Base-by-base conservation (phyloP, 78 protist genomes). In the Tieghemostelium lacteum region DNA sequence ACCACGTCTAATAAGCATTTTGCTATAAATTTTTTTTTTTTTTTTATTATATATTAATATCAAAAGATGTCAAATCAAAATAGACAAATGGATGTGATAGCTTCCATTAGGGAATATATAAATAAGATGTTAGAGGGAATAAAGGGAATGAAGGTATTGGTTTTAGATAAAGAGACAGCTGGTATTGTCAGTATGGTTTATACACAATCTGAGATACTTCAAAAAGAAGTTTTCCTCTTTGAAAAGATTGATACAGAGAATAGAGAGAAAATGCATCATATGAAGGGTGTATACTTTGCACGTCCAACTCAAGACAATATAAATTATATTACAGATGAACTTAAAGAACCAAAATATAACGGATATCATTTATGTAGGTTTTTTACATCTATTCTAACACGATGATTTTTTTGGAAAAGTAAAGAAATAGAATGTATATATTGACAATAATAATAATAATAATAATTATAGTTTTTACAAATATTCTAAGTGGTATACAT, bases 211-310 rank as follows among this genome's bases (percentile, higher is more conserved):
- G 94, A 97, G 66, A 65, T 98, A 16, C 52, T 97, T 40, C 97
- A 96, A 67, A 88, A 96, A 37, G 98, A 97, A 73, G 97, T 98
- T 26, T 98, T 93, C 72, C 86, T 98, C 45, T 61, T 96, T 66
- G 99, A 98, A 62, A 42, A 50, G 42, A 37, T 98, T 28, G 95
- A 95, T 17, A 52, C 36, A 33, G n/a, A 10, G n/a, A 39, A 76
- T 10, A 49, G 94, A 14, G 97, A 88, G 52, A 39, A 31, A 60
- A 95, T 97, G 97, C 58, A 34, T 20, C 98, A 98, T 54, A 69
- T 98, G 52, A 95, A 75, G n/a, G 98, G 97, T 20, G 64, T 95
- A 3, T 67, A 71, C 69, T 95, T 93, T 62, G 28, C 97, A 42
- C 76, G 99, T n/a, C 99, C 99, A 65, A 97, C 98, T 0, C 55